These are phyloP conservation scores for Cenococcum geophilum DNA, from an alignment of 495 filamentous ascomycete genomes.

Conservation along the genomic window DNA sequence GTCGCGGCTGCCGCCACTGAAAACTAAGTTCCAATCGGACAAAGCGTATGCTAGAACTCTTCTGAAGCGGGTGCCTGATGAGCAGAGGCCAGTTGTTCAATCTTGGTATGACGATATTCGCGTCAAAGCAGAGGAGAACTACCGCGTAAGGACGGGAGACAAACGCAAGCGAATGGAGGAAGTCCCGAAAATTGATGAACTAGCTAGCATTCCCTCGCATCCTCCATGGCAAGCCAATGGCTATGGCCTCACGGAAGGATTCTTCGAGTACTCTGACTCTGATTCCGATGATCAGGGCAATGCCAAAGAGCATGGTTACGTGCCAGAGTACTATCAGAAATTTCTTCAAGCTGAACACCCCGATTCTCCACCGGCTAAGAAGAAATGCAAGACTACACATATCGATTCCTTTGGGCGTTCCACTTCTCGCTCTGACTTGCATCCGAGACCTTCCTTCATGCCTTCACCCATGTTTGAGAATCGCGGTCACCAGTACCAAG, in stretches of 20 bases:
- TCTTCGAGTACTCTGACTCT: not conserved
- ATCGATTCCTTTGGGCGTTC: not conserved
- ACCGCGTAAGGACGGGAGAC: not conserved
- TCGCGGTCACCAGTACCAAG: not conserved
- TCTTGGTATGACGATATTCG: not conserved
- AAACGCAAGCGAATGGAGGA: not conserved
- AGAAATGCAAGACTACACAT: not conserved
- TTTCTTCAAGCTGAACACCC: not conserved
- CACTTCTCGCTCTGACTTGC: not conserved
- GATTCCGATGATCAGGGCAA: not conserved
- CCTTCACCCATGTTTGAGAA: conserved; percentile 5
- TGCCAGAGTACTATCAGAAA: not conserved
- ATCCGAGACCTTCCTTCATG: not conserved
- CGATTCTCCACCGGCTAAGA: not conserved
- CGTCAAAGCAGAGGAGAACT: not conserved
- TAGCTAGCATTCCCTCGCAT: not conserved
- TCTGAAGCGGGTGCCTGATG: not conserved
- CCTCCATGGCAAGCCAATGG: not conserved
- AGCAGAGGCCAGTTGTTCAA: not conserved
- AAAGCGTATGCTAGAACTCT: not conserved
- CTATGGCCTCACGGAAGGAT: not conserved
- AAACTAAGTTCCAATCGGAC: not conserved
- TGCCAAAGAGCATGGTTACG: not conserved
- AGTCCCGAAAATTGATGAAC: not conserved
- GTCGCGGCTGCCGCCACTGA: not conserved